These are phyloP conservation scores for Sodiomyces alkalinus DNA, from an alignment of 2,329 filamentous ascomycete genomes.

Conservation along the genomic window DNA sequence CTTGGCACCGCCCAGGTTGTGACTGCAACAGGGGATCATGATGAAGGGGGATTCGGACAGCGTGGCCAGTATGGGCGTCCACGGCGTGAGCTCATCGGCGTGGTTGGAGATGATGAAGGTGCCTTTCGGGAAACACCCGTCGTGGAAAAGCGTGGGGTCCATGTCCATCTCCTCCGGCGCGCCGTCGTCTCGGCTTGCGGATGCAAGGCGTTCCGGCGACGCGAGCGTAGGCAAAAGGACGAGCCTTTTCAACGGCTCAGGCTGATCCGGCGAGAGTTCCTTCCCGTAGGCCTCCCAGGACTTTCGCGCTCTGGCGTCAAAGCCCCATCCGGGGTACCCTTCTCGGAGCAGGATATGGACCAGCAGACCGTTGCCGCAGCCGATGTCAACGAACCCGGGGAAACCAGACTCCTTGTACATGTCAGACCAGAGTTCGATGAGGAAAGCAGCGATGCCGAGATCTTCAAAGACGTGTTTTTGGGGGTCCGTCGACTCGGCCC, in stretches of 20 bases:
- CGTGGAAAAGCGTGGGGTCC: constrained; percentile 19
- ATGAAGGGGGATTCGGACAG: constrained; percentile 69
- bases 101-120: constrained; percentile 97
- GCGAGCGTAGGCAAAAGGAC: constrained; percentile 34
- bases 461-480: constrained; percentile 94
- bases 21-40: constrained; percentile 90
- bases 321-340: constrained; percentile 76
- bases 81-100: constrained; percentile 87
- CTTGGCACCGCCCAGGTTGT: constrained; percentile 60
- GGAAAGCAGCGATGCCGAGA: constrained; percentile 74
- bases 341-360: constrained; percentile 70
- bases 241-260: constrained; percentile 21
- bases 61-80: constrained; percentile 80
- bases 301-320: constrained; percentile 74
- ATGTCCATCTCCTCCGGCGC: constrained; percentile 7
- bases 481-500: constrained; percentile 80
- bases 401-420: constrained; percentile 57
- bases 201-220: too few relatives aligned
- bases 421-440: constrained; percentile 78
- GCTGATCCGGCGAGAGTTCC: not conserved
- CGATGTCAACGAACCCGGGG: constrained; percentile 88
- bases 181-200: constrained; percentile 4
- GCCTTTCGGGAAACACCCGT: constrained; percentile 52
- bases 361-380: constrained; percentile 86
- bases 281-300: constrained; percentile 60